A percentile compares a stretch with the other conserved stretches of the same genome.
These are phyloP conservation scores for Mucor saturninus DNA, from an alignment of 371 early-diverging fungal genomes.

Conservation along the genomic window DNA sequence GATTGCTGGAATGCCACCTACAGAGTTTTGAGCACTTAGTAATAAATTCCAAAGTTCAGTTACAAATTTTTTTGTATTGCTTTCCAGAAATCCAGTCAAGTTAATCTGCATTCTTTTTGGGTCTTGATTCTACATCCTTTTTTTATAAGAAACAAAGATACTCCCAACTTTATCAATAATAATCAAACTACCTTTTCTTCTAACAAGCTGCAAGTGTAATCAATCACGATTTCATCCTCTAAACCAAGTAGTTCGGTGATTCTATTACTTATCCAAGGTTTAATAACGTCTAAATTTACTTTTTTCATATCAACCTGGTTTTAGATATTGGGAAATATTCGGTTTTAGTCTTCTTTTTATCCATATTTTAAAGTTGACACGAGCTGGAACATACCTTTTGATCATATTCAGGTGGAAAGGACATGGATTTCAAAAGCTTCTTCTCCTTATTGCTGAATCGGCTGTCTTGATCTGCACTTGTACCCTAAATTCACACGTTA, in stretches of 20 bases:
- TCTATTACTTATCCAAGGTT: constrained; percentile 84
- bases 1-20: constrained; percentile 84
- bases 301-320: constrained; percentile 88
- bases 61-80: constrained; percentile 81
- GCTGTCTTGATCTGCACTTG: constrained; percentile 84
- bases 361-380: neutral
- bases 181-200: constrained; percentile 68
- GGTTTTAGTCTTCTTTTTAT: no score
- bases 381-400: constrained; percentile 66
- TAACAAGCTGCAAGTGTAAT: constrained; percentile 82
- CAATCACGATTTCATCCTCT: constrained; percentile 94
- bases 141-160: neutral
- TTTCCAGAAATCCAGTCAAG: constrained; percentile 93
- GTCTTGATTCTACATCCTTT: constrained; percentile 66
- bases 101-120: constrained; percentile 92
- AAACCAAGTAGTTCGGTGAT: constrained; percentile 83
- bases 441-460: constrained; percentile 90
- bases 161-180: neutral
- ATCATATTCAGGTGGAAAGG: constrained; percentile 82
- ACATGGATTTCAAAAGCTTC: constrained; percentile 81
- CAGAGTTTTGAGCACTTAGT: constrained; percentile 83
- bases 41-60: constrained; percentile 89
- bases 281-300: constrained; percentile 85
- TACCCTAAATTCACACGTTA: constrained; percentile 54
- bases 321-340: neutral